Percentiles rank a stretch among this genome's conserved stretches.
Evolutionary conservation across 2,329 filamentous ascomycete genomes (phyloP).

Genomic region (Colletotrichum caudatum): DNA sequence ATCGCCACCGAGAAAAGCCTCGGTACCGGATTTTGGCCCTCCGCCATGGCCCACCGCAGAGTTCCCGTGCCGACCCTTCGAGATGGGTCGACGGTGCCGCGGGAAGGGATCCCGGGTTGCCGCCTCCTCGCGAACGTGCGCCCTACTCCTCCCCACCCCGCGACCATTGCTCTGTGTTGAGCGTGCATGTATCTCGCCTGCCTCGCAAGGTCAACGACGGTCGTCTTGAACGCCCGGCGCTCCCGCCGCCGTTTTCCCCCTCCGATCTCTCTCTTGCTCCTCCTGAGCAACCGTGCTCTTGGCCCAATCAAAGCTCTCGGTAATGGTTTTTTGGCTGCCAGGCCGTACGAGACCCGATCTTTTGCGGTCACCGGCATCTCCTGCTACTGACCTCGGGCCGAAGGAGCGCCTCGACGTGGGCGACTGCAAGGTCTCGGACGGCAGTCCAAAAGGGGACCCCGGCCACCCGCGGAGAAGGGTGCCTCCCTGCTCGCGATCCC

Average conservation of each 20-base stretch:
- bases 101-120: neutral
- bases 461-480: constrained; percentile 52
- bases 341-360: constrained; percentile 60
- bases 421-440: constrained; percentile 58
- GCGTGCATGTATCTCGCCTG: constrained; percentile 46
- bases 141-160: neutral
- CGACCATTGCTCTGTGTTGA: neutral
- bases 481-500: constrained; percentile 52
- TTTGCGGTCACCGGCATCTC: constrained; percentile 55
- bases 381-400: constrained; percentile 52
- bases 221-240: constrained; percentile 53
- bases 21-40: neutral
- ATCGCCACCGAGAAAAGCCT: neutral
- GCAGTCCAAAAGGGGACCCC: constrained; percentile 60
- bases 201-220: constrained; percentile 51
- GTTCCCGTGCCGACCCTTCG: neutral
- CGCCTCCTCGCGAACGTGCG: neutral
- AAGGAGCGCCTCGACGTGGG: constrained; percentile 58
- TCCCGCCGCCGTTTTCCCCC: constrained; percentile 53
- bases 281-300: constrained; percentile 49
- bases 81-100: neutral
- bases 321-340: constrained; percentile 58
- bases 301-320: constrained; percentile 54
- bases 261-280: constrained; percentile 52
- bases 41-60: neutral